phyloP scores from a whole-genome alignment of 1,284 basidiomycete species.

The Cystobasidium sp. region DNA sequence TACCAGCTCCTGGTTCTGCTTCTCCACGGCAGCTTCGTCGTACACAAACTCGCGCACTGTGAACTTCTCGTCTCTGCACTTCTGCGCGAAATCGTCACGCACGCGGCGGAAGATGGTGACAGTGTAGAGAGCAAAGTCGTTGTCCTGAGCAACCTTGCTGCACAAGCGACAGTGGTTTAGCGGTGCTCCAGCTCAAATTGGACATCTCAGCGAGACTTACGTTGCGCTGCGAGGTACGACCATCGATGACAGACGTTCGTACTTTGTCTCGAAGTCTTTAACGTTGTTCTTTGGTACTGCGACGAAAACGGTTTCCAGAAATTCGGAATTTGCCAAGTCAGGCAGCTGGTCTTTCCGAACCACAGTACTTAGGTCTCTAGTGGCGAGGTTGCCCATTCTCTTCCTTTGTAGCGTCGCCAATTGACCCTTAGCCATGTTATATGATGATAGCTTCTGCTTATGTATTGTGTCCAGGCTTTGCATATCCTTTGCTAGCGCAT shows the following conservation, averaged over 20 bases:
- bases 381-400: conserved; percentile 91
- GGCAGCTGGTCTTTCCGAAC: conserved; percentile 83
- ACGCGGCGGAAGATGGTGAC: conserved; percentile 91
- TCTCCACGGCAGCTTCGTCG: conserved; percentile 80
- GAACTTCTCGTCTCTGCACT: conserved; percentile 96
- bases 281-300: conserved; percentile 85
- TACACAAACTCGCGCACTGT: conserved; percentile 92
- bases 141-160: conserved; percentile 74
- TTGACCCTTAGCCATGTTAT: conserved; percentile 92
- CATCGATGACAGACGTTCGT: conserved; percentile 86
- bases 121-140: conserved; percentile 84
- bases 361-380: conserved; percentile 81
- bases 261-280: conserved; percentile 87
- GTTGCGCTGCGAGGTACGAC: conserved; percentile 92
- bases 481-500: conserved; percentile 54
- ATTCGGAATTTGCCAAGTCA: conserved; percentile 75
- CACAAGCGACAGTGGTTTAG: conserved; percentile 2
- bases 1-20: conserved; percentile 80
- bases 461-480: conserved; percentile 58
- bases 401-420: conserved; percentile 92
- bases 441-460: conserved; percentile 80
- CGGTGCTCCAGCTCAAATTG: neutral
- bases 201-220: conserved; percentile 61
- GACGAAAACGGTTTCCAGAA: conserved; percentile 87
- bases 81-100: conserved; percentile 90